Base-by-base conservation (phyloP, 495 filamentous ascomycete genomes). In the Letharia lupina region DNA sequence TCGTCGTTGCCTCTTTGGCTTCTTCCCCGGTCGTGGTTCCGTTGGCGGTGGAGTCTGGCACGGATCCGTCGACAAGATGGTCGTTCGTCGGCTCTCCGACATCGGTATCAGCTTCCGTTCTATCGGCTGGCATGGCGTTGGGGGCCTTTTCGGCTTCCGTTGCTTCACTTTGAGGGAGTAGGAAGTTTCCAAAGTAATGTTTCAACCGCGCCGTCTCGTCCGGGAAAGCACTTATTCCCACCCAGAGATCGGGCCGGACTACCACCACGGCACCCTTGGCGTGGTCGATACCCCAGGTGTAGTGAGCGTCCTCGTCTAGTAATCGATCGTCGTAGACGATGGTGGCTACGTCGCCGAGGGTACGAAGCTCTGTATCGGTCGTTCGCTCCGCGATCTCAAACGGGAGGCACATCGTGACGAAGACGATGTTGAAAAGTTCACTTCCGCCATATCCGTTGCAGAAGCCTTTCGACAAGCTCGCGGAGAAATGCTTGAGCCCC, bases 41-140 rank as follows among this genome's bases (percentile, higher is more conserved):
- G 11, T 40, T 40, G 39, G 39, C 11, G 39, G 23, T 28, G 23
- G 0, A 28, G 23, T 28, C 23, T 28, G 23, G 23, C 23, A 0
- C 23, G 23, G 23, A 28, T 28, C 23, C 23, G 23, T 28, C 23
- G 23, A 28, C 23, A 28, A 40, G 39, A 40, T 40, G 39, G 11
- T 2, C 39, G 11, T 11, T 40, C 39, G 11, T 11, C 5, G 39
- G 39, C 39, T 40, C 39, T 6, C 39, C 39, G 11, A 11, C 6
- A 40, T 40, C 6, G 39, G 39, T 40, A 40, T 40, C 39, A 40
- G 82, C 82, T 50, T 83, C 82, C 57, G 83, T 87, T 54, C 81
- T 81, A 70, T 87, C 84, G 8, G 85, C 75, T 40, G 80, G 68
- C 54, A 85, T 82, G 28, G 72, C 75, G 37, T 69, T 77, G 20